Percentiles rank a stretch among this genome's conserved stretches.
phyloP scores from a whole-genome alignment of 192 early-diverging fungal species.

The Coemansia sp. region DNA sequence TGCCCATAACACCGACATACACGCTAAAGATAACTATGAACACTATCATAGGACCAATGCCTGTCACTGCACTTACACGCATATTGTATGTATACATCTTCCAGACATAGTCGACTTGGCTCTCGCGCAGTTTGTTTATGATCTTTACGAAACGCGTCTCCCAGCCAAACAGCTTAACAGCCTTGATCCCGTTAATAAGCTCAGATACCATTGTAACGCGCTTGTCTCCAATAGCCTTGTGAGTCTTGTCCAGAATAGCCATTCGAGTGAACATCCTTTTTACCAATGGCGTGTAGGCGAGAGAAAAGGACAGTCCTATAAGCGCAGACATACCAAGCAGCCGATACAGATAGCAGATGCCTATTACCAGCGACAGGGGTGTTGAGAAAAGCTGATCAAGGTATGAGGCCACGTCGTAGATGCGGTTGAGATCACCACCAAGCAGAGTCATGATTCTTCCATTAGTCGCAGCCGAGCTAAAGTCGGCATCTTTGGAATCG shows the following conservation, averaged over 20 bases:
- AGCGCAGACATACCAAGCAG: slow-evolving; percentile 82
- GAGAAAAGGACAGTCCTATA: slow-evolving; percentile 67
- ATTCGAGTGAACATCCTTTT: slow-evolving; percentile 55
- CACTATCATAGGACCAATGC: slow-evolving; percentile 63
- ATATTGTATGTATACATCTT: slow-evolving; percentile 57
- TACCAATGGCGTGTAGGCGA: slow-evolving; percentile 60
- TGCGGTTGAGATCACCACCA: slow-evolving; percentile 65
- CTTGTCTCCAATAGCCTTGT: slow-evolving; percentile 66
- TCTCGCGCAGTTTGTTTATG: slow-evolving; percentile 63
- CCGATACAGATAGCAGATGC: slow-evolving; percentile 66
- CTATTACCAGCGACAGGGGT: slow-evolving; percentile 66
- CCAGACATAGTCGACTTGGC: slow-evolving; percentile 61
- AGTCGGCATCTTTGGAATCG: slow-evolving; percentile 29
- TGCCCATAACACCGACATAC: slow-evolving; percentile 60
- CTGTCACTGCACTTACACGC: slow-evolving; percentile 54
- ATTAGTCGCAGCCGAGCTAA: slow-evolving; percentile 40
- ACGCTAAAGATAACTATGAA: slow-evolving; percentile 60
- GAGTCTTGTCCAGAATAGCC: slow-evolving; percentile 57
- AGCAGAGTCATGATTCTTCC: slow-evolving; percentile 76
- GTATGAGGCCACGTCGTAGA: slow-evolving; percentile 59
- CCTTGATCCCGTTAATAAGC: slow-evolving; percentile 83
- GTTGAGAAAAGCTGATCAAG: slow-evolving; percentile 62
- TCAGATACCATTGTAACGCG: slow-evolving; percentile 79
- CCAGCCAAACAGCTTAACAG: slow-evolving; percentile 90
- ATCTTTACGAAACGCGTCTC: slow-evolving; percentile 68